Evolutionary conservation across 169 alveolate genomes (phyloP).

Genomic region (Plasmodium knowlesi): DNA sequence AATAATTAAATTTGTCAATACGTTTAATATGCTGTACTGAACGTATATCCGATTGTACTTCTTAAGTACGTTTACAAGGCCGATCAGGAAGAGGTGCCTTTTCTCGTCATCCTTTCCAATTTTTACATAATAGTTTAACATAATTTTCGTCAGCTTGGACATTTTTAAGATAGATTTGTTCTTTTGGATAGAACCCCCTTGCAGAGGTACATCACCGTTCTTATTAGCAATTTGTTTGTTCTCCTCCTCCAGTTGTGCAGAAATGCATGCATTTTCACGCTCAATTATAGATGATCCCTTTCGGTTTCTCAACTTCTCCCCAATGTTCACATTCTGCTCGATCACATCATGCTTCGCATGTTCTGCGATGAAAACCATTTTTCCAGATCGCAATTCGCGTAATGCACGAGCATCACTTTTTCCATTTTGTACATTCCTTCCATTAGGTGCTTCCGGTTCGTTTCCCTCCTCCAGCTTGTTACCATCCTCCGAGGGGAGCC

Average conservation of each 20-base stretch:
- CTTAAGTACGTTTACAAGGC: conserved; percentile 32
- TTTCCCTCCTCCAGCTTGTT: not conserved
- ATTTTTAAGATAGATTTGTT: not conserved
- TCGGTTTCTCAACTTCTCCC: not conserved
- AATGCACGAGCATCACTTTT: not conserved
- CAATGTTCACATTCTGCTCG: not conserved
- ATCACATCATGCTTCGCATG: not conserved
- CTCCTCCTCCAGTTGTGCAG: not conserved
- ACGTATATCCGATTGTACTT: conserved; percentile 26
- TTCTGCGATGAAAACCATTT: not conserved
- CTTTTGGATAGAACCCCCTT: not conserved
- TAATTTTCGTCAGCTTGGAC: not conserved
- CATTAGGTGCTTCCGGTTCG: not conserved
- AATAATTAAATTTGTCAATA: conserved; percentile 19
- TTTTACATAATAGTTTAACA: conserved; percentile 18
- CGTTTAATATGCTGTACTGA: conserved; percentile 3
- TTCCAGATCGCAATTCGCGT: not conserved
- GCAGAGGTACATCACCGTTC: not conserved
- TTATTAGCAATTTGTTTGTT: not conserved
- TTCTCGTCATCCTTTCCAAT: conserved; percentile 3
- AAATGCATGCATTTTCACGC: not conserved
- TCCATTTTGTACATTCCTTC: not conserved
- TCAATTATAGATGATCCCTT: not conserved
- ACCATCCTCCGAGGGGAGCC: not conserved
- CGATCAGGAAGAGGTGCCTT: not conserved